phyloP scores from a whole-genome alignment of 306 rosid genomes.

The Canavalia ensiformis region DNA sequence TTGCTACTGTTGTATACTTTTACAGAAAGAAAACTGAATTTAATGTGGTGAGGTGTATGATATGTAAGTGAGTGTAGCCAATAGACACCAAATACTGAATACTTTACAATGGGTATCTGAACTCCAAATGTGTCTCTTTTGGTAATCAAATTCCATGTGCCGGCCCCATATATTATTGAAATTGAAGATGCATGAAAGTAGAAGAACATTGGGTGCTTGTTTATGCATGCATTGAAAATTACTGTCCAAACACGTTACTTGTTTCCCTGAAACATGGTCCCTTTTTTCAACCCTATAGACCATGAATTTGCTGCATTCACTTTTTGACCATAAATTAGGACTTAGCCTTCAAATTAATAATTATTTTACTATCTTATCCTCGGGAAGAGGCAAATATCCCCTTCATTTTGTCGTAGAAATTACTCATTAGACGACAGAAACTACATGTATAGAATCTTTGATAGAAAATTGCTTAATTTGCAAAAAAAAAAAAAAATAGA shows the following conservation, averaged over 20 bases:
- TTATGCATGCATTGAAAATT: conserved; percentile 51
- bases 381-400: conserved; percentile 34
- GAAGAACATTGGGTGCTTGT: conserved; percentile 39
- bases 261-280: conserved; percentile 43
- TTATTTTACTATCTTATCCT: conserved; percentile 26
- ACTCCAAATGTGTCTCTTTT: conserved; percentile 26
- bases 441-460: background rate
- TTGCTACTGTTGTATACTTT: background rate
- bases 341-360: conserved; percentile 32
- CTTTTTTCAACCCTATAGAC: conserved; percentile 35
- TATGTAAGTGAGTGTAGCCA: background rate
- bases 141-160: conserved; percentile 32
- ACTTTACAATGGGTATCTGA: conserved; percentile 7
- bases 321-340: conserved; percentile 48
- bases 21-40: background rate
- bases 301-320: conserved; percentile 47
- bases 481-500: too few species aligned
- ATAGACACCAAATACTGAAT: background rate
- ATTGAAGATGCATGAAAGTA: conserved; percentile 43
- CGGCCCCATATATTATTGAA: conserved; percentile 38
- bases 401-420: conserved; percentile 17
- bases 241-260: conserved; percentile 49
- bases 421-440: conserved; percentile 2
- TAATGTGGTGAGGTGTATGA: background rate
- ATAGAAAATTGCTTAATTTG: too few species aligned